phyloP scores from a whole-genome alignment of 208 protist species.

The Zelonia costaricensis region DNA sequence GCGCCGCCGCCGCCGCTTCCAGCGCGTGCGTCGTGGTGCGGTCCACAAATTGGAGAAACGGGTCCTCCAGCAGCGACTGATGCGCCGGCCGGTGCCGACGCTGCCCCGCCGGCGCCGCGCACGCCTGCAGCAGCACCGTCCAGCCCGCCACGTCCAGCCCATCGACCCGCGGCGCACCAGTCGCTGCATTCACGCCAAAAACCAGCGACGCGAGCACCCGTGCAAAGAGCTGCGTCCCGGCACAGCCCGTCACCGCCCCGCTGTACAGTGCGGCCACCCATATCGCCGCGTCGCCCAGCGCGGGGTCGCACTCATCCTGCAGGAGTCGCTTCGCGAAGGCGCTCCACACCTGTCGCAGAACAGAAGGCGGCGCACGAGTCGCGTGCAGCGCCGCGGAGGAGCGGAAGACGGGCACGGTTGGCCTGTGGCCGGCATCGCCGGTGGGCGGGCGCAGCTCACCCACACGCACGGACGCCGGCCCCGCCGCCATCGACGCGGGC shows the following conservation, averaged over 20 bases:
- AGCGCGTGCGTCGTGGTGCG: background rate
- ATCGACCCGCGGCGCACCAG: background rate
- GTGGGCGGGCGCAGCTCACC: conserved; percentile 3
- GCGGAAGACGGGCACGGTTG: conserved; percentile 6
- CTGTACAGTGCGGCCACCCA: conserved; percentile 49
- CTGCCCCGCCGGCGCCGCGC: conserved; percentile 30
- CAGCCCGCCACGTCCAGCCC: conserved; percentile 31
- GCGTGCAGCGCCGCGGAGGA: background rate
- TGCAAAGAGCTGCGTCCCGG: conserved; percentile 56
- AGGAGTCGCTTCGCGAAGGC: conserved; percentile 9
- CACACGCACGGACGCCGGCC: conserved; percentile 6
- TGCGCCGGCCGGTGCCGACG: conserved; percentile 8
- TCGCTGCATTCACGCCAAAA: conserved; percentile 5
- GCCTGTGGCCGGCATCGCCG: background rate
- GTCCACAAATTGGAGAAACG: conserved; percentile 14
- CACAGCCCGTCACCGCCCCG: conserved; percentile 50
- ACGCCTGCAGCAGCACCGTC: conserved; percentile 46
- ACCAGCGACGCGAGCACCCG: conserved; percentile 60
- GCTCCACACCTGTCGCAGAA: conserved; percentile 18
- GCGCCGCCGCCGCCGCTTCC: background rate
- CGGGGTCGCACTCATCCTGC: conserved; percentile 7
- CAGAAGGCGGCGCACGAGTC: background rate
- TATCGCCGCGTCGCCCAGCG: conserved; percentile 12
- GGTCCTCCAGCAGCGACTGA: conserved; percentile 1
- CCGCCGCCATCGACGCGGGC: too few relatives aligned